These are phyloP conservation scores for Apiospora koreana DNA, from an alignment of 2,329 filamentous ascomycete genomes.

Conservation along the genomic window DNA sequence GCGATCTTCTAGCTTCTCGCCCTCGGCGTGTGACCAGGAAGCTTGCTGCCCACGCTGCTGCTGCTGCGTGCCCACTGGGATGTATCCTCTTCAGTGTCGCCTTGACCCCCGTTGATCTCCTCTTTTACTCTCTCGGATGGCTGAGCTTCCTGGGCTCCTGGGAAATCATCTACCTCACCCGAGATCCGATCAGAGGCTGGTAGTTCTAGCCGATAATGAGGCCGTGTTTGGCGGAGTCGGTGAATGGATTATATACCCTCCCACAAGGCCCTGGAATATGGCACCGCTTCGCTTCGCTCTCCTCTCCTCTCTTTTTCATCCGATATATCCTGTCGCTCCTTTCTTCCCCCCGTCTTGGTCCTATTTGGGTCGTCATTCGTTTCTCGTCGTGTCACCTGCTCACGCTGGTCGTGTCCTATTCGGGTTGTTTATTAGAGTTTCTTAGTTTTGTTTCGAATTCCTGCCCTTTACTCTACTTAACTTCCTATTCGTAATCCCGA, in stretches of 20 bases:
- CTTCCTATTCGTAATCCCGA: not conserved
- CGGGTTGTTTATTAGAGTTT: not conserved
- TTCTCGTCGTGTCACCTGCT: not conserved
- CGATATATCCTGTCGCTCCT: not conserved
- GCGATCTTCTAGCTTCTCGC: not conserved
- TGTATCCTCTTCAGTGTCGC: not conserved
- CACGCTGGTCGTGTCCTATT: slow-evolving; percentile 11
- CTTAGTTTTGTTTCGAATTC: not conserved
- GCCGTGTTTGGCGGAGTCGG: not conserved
- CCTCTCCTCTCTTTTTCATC: not conserved
- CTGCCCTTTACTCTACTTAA: not conserved
- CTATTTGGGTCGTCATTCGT: not conserved
- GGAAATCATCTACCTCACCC: not conserved
- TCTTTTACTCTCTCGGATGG: not conserved
- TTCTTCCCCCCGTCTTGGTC: not conserved
- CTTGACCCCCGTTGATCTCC: not conserved
- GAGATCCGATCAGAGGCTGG: slow-evolving; percentile 2
- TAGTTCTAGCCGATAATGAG: not conserved
- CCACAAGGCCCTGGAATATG: not conserved
- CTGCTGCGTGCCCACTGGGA: not conserved
- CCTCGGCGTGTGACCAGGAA: not conserved
- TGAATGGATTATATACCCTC: not conserved
- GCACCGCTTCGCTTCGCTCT: not conserved
- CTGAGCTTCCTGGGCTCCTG: not conserved
- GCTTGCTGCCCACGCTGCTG: not conserved